Evolutionary conservation across 495 filamentous ascomycete species (phyloP).

Genomic region (Penicillium manginii): DNA sequence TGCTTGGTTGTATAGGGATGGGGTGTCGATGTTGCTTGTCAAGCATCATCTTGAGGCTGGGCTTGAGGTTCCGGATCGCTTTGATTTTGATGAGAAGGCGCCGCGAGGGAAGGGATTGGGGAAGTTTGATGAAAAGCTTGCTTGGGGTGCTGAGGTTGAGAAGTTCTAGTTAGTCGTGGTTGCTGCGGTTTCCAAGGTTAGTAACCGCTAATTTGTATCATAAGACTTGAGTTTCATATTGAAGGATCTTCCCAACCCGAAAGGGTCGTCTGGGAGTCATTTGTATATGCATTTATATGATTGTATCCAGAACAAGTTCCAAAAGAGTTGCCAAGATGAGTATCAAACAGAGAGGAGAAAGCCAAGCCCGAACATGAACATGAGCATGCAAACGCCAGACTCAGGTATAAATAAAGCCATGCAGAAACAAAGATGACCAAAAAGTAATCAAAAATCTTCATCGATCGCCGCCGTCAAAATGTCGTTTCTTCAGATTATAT

Average conservation of each 20-base stretch:
- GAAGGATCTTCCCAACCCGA: no score
- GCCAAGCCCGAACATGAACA: background rate
- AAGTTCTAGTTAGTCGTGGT: background rate
- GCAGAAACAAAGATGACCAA: background rate
- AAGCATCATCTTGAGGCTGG: conserved; percentile 39
- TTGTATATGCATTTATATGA: no score
- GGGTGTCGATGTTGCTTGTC: conserved; percentile 35
- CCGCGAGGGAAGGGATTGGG: conserved; percentile 24
- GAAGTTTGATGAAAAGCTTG: conserved; percentile 12
- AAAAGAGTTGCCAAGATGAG: background rate
- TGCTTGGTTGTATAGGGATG: conserved; percentile 47
- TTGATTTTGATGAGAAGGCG: conserved; percentile 40
- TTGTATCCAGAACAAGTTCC: background rate
- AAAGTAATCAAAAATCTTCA: background rate
- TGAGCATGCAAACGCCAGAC: conserved; percentile 2
- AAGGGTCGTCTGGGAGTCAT: no score
- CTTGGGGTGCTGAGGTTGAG: conserved; percentile 23
- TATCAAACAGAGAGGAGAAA: conserved; percentile 9
- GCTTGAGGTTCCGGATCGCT: conserved; percentile 42
- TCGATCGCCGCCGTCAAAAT: conserved; percentile 7
- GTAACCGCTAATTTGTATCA: no score
- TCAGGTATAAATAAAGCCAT: background rate
- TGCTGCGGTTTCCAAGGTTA: no score
- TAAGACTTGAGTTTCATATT: no score
- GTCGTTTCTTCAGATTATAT: conserved; percentile 4